Percentiles rank a stretch among this genome's conserved stretches.
Evolutionary conservation across 345 rosid species (phyloP).

Genomic region (Boechera divaricarpa): DNA sequence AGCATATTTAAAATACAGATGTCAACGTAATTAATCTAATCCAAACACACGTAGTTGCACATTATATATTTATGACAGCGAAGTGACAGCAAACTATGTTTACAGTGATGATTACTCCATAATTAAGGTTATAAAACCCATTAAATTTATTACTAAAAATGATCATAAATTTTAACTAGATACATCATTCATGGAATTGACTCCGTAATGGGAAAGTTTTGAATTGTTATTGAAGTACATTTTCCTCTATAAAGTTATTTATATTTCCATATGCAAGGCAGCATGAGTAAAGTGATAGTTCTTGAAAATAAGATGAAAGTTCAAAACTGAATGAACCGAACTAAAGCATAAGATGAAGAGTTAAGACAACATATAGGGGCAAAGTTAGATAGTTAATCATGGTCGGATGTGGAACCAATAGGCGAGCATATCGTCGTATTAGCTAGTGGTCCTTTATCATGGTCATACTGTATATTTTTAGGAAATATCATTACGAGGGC

Average conservation of each 20-base stretch:
- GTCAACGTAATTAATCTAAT: slow-evolving; percentile 17
- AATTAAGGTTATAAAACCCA: background rate
- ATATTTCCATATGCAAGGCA: background rate
- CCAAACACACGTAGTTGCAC: slow-evolving; percentile 10
- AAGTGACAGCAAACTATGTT: slow-evolving; percentile 12
- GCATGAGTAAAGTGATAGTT: background rate
- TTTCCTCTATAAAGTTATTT: background rate
- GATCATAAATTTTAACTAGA: background rate
- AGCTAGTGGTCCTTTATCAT: no score
- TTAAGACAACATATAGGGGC: no score
- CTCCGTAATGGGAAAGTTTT: background rate
- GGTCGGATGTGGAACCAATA: no score
- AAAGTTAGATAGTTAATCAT: no score
- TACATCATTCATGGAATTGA: background rate
- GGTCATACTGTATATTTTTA: no score
- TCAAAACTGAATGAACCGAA: no score
- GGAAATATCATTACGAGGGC: no score
- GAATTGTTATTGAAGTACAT: background rate
- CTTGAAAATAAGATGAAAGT: no score
- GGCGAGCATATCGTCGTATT: no score
- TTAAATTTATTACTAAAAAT: background rate
- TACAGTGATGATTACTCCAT: background rate
- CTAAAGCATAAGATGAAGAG: no score
- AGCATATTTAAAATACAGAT: background rate
- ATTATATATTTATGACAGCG: slow-evolving; percentile 16